These are phyloP conservation scores for Vaccinium vitisidaea DNA, from an alignment of 148 eudicot genomes.

Conservation along the genomic window DNA sequence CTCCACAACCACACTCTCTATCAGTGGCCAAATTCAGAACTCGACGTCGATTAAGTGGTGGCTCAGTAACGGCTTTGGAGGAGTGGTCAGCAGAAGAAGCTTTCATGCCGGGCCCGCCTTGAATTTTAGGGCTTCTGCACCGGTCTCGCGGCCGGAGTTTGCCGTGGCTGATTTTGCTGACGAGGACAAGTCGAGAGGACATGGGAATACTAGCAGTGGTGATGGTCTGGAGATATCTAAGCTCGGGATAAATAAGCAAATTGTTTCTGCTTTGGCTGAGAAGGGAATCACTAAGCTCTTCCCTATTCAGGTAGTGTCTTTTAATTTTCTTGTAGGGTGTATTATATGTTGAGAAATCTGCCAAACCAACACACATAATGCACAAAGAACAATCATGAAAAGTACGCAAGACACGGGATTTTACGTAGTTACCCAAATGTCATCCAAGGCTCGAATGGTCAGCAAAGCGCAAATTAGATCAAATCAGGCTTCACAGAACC, in stretches of 20 bases:
- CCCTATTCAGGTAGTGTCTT: slow-evolving; percentile 72
- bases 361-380: background rate
- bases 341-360: background rate
- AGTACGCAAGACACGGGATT: background rate
- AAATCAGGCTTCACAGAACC: background rate
- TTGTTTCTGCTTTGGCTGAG: slow-evolving; percentile 51
- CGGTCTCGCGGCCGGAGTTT: slow-evolving; percentile 29
- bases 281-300: slow-evolving; percentile 82
- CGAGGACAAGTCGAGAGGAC: slow-evolving; percentile 26
- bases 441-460: background rate
- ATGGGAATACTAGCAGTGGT: slow-evolving; percentile 17
- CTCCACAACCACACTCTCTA: background rate
- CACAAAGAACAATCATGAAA: no score
- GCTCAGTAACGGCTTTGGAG: background rate
- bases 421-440: background rate
- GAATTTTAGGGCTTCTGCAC: slow-evolving; percentile 32
- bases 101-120: slow-evolving; percentile 20
- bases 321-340: background rate
- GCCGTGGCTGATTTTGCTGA: slow-evolving; percentile 44
- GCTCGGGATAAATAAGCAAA: slow-evolving; percentile 58
- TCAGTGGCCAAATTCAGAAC: background rate
- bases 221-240: slow-evolving; percentile 74
- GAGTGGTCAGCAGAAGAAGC: background rate
- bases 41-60: background rate
- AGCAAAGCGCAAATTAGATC: background rate